These are phyloP conservation scores for Brassica nigra DNA, from an alignment of 345 rosid species.

Conservation along the genomic window DNA sequence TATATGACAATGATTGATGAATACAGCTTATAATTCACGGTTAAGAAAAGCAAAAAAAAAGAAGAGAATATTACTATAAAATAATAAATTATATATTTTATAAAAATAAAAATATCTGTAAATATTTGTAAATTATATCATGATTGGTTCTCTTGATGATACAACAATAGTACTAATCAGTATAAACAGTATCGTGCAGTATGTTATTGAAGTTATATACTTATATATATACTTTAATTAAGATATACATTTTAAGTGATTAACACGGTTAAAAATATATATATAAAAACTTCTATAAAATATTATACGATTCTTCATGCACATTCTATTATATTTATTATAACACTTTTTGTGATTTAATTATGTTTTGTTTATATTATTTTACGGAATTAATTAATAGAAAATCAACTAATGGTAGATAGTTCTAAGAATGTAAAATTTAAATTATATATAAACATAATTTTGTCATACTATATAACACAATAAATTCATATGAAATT, in stretches of 20 bases:
- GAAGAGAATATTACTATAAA: not conserved
- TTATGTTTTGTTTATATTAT: not conserved
- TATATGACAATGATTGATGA: not conserved
- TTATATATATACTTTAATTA: no score
- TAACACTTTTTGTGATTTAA: not conserved
- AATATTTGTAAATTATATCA: not conserved
- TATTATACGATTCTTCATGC: not conserved
- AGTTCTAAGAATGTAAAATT: not conserved
- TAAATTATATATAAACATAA: not conserved
- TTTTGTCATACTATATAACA: not conserved
- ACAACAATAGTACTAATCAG: not conserved
- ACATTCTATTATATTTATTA: not conserved
- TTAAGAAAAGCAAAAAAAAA: not conserved
- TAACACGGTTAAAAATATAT: not conserved
- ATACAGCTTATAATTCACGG: not conserved
- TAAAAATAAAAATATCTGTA: not conserved
- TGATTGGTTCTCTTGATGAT: not conserved
- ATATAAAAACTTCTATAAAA: not conserved
- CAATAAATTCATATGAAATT: not conserved
- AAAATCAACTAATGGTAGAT: not conserved
- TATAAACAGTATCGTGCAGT: not conserved
- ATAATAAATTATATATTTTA: not conserved
- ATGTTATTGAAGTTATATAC: not conserved
- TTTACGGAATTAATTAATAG: not conserved
- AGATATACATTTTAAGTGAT: not conserved